These are phyloP conservation scores for Cyclocybe aegerita DNA, from an alignment of 768 basidiomycete genomes.

Conservation along the genomic window DNA sequence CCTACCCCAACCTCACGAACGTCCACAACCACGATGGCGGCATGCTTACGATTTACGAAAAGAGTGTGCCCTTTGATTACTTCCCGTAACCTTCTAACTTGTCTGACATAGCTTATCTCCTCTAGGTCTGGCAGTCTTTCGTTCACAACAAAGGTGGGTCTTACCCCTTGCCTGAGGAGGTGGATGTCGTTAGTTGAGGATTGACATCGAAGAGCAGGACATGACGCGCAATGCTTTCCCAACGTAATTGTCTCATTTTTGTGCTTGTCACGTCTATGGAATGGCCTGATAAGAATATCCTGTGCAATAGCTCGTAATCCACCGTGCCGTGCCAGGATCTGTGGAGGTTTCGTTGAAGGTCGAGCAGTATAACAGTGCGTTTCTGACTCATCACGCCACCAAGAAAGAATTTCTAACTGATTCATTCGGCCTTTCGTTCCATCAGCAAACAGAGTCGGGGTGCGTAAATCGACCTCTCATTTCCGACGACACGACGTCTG, in stretches of 20 bases:
- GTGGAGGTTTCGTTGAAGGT: slow-evolving; percentile 71
- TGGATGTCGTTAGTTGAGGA: slow-evolving; percentile 3
- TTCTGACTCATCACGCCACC: background rate
- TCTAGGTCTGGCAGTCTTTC: slow-evolving; percentile 82
- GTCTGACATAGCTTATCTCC: background rate
- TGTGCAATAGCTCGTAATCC: slow-evolving; percentile 69
- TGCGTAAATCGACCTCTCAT: slow-evolving; percentile 31
- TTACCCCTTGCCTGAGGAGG: background rate
- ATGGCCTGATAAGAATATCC: background rate
- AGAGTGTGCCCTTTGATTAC: slow-evolving; percentile 37
- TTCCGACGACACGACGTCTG: background rate
- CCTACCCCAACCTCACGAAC: background rate
- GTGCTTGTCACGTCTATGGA: slow-evolving; percentile 3
- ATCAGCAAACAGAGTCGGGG: slow-evolving; percentile 81
- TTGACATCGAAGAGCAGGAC: slow-evolving; percentile 45
- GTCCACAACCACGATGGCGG: slow-evolving; percentile 51
- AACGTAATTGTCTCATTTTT: slow-evolving; percentile 44
- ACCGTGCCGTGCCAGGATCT: slow-evolving; percentile 67
- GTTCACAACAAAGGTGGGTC: slow-evolving; percentile 64
- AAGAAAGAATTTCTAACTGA: background rate
- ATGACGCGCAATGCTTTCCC: slow-evolving; percentile 79
- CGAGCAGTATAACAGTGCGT: slow-evolving; percentile 71
- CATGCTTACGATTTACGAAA: slow-evolving; percentile 70
- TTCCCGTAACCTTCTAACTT: background rate
- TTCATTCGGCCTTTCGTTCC: slow-evolving; percentile 4